A percentile compares a stretch with the other conserved stretches of the same genome.
These are phyloP conservation scores for Sporothrix euskadiensis DNA, from an alignment of 2,329 filamentous ascomycete species.

Conservation along the genomic window DNA sequence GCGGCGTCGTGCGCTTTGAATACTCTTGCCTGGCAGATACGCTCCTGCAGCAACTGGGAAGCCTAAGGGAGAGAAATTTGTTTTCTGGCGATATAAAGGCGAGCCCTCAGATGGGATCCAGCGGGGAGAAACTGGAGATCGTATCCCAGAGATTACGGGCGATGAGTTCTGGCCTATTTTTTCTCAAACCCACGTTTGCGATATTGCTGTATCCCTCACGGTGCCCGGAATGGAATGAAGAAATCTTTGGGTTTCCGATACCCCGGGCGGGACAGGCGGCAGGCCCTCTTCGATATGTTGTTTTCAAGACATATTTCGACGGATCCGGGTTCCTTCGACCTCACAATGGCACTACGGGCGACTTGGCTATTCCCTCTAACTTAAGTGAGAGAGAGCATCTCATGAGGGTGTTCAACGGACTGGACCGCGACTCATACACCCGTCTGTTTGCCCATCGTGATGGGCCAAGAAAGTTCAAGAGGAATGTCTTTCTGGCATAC, in stretches of 20 bases:
- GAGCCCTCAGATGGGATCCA: slow-evolving; percentile 19
- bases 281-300: slow-evolving; percentile 40
- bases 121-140: slow-evolving; percentile 33
- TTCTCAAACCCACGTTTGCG: slow-evolving; percentile 38
- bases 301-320: slow-evolving; percentile 41
- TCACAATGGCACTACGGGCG: too few species aligned
- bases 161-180: slow-evolving; percentile 43
- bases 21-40: slow-evolving; percentile 38
- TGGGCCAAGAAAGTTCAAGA: slow-evolving; percentile 29
- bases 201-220: slow-evolving; percentile 46
- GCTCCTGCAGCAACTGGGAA: slow-evolving; percentile 30
- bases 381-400: slow-evolving; percentile 30
- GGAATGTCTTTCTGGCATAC: slow-evolving; percentile 53
- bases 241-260: slow-evolving; percentile 30
- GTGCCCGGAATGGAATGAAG: slow-evolving; percentile 41
- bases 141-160: slow-evolving; percentile 42
- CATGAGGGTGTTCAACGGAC: slow-evolving; percentile 35
- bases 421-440: slow-evolving; percentile 40
- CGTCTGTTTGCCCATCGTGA: slow-evolving; percentile 21
- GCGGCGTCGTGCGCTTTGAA: slow-evolving; percentile 37
- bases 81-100: slow-evolving; percentile 36
- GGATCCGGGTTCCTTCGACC: slow-evolving; percentile 31
- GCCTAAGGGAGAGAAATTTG: slow-evolving; percentile 31
- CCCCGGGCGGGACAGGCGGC: slow-evolving; percentile 7
- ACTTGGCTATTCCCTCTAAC: background rate